Evolutionary conservation across 176 grass and related monocot species (phyloP), one percentile per base, ranked within the genome.

Genomic region (Microstegium vimineum): DNA sequence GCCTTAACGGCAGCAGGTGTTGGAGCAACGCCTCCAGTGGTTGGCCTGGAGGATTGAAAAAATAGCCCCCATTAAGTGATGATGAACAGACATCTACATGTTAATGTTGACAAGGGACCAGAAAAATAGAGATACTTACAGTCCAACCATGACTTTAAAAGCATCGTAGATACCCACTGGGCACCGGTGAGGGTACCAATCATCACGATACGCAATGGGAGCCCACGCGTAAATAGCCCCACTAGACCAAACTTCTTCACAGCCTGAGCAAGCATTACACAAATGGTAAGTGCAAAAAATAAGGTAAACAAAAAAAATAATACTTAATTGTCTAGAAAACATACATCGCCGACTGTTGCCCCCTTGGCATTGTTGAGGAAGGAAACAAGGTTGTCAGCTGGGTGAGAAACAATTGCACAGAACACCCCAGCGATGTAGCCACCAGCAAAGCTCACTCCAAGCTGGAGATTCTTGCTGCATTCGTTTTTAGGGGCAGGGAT

Each of bases 121-220:
- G n/a, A n/a, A n/a, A 35, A 43, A 73, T 43, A 82, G 16, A 59
- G 30, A 61, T 51, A 90, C 94, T 85, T 86, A 97, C 94, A 94
- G 74, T 67, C 92, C 94, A 82, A 94, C 92, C 78, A 90, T 89
- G 20, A 97, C 86, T 97, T 94, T 92, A 17, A 94, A 97, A 10
- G 90, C 87, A 54, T 94, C 94, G 28, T 94, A 94, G 69, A 97
- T 91, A 38, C 83, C 92, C 88, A 94, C 73, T 97, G 94, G 12
- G 88, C 87, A 47, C 86, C 90, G 0, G 95, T 92, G 11, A 94
- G 90, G 26, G 95, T 92, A 67, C 92, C 95, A 23, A 97, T 92
- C 95, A 97, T 97, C 17, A 92, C 78, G 0, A 97, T 97, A 40
- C 86, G 88, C 76, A 94, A 36, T 11, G 90, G 88, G 8, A 97